A percentile compares a stretch with the other conserved stretches of the same genome.
Conservation (phyloP, 495 filamentous ascomycete genomes). For the Saxophila tyrrhenica region DNA sequence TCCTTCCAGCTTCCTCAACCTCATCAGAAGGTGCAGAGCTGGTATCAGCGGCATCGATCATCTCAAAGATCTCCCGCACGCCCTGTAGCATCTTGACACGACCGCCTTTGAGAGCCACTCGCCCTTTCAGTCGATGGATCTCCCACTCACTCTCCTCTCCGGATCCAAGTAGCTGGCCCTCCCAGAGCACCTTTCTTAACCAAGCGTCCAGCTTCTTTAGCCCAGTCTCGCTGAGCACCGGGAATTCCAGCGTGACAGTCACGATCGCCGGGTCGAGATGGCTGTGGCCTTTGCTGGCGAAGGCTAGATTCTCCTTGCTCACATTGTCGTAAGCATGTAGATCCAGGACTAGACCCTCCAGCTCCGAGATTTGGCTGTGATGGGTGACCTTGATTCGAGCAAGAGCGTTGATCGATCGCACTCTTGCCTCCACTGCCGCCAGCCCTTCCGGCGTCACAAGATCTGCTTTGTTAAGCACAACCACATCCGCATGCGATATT, state of each 20-base stretch:
- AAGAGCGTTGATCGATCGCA: slow-evolving; percentile 76
- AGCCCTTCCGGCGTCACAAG: slow-evolving; percentile 63
- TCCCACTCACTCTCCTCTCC: slow-evolving; percentile 39
- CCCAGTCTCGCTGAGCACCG: slow-evolving; percentile 41
- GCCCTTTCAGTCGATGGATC: slow-evolving; percentile 79
- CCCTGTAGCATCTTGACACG: slow-evolving; percentile 71
- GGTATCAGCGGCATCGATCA: slow-evolving; percentile 48
- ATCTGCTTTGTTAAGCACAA: slow-evolving; percentile 91
- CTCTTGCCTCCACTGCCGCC: slow-evolving; percentile 48
- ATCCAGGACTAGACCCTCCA: slow-evolving; percentile 79
- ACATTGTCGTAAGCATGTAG: slow-evolving; percentile 86
- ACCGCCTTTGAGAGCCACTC: slow-evolving; percentile 50
- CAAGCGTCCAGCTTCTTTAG: slow-evolving; percentile 61
- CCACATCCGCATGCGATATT: slow-evolving; percentile 92
- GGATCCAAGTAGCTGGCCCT: slow-evolving; percentile 47
- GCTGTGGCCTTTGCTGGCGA: slow-evolving; percentile 46
- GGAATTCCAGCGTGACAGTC: slow-evolving; percentile 60
- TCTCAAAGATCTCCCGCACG: slow-evolving; percentile 86
- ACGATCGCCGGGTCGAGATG: slow-evolving; percentile 80
- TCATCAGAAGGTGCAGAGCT: slow-evolving; percentile 6
- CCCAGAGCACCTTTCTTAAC: slow-evolving; percentile 79
- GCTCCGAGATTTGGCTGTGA: slow-evolving; percentile 63
- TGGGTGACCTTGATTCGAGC: slow-evolving; percentile 75
- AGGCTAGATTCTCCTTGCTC: slow-evolving; percentile 45
- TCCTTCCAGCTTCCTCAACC: slow-evolving; percentile 6